These are phyloP conservation scores for Deinandra increscens DNA, from an alignment of 129 eudicot species.

Conservation along the genomic window DNA sequence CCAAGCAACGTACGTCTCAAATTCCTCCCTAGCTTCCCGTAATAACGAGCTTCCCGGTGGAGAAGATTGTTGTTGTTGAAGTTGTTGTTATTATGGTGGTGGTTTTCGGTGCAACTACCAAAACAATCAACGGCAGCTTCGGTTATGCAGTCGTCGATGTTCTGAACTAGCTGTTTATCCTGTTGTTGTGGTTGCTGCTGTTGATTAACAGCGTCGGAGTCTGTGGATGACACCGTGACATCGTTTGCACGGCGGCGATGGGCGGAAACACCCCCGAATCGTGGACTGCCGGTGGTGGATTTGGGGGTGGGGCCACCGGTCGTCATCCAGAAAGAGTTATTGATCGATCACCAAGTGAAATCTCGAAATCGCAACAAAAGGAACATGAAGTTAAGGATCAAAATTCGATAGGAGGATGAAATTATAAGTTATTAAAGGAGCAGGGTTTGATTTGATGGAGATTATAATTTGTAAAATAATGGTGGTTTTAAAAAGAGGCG, in stretches of 20 bases:
- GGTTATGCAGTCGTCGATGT: constrained; percentile 23
- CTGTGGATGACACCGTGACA: constrained; percentile 19
- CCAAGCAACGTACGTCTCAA: constrained; percentile 47
- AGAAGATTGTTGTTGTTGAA: background rate
- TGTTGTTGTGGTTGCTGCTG: constrained; percentile 2
- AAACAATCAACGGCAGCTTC: constrained; percentile 38
- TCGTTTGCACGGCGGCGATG: constrained; percentile 65
- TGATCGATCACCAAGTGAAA: constrained; percentile 10
- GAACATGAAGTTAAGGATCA: constrained; percentile 19
- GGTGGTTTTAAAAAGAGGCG: background rate
- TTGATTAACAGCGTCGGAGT: constrained; percentile 21
- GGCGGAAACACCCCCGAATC: constrained; percentile 45
- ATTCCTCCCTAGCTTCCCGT: constrained; percentile 39
- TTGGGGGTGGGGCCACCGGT: constrained; percentile 61
- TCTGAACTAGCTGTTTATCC: background rate
- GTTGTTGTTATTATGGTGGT: background rate
- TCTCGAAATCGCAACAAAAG: constrained; percentile 28
- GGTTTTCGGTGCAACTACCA: constrained; percentile 13
- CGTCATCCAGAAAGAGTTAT: constrained; percentile 37
- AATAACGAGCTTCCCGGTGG: constrained; percentile 28
- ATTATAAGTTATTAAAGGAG: background rate
- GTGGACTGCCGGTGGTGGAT: constrained; percentile 49
- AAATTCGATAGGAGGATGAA: constrained; percentile 13
- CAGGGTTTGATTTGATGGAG: background rate
- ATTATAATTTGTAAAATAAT: background rate